These are phyloP conservation scores for Phytophthora hybrid DNA, from an alignment of 352 stramenopile species.

Conservation along the genomic window DNA sequence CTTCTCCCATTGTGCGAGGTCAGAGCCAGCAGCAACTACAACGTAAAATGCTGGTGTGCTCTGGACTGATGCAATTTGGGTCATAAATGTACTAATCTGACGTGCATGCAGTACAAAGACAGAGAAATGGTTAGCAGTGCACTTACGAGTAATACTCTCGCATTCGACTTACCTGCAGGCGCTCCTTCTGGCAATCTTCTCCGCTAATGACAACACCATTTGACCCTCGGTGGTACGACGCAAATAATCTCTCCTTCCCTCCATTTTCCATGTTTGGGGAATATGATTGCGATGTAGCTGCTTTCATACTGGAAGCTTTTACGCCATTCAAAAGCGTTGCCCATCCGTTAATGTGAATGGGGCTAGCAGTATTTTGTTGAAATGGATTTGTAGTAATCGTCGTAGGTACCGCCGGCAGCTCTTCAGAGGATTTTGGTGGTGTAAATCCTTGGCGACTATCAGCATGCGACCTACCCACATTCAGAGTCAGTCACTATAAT, in stretches of 20 bases:
- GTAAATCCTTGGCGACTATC: slow-evolving; percentile 27
- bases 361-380: slow-evolving; percentile 16
- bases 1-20: slow-evolving; percentile 53
- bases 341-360: slow-evolving; percentile 23
- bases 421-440: background rate
- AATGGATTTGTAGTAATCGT: slow-evolving; percentile 39
- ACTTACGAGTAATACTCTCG: background rate
- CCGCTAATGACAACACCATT: slow-evolving; percentile 41
- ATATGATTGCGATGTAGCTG: slow-evolving; percentile 2
- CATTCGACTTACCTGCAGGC: slow-evolving; percentile 31
- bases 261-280: slow-evolving; percentile 10
- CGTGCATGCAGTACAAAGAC: slow-evolving; percentile 12
- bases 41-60: slow-evolving; percentile 51
- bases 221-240: slow-evolving; percentile 39
- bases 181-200: slow-evolving; percentile 30
- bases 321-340: slow-evolving; percentile 33
- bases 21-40: slow-evolving; percentile 48
- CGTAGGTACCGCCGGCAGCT: slow-evolving; percentile 8
- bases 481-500: slow-evolving; percentile 1
- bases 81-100: slow-evolving; percentile 45
- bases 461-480: slow-evolving; percentile 33
- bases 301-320: slow-evolving; percentile 36
- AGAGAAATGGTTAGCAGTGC: background rate
- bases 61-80: slow-evolving; percentile 39
- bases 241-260: slow-evolving; percentile 22